A percentile compares a stretch with the other conserved stretches of the same genome.
Evolutionary conservation across 139 green algal genomes (phyloP).

Genomic region (Chlorella sorokiniana): DNA sequence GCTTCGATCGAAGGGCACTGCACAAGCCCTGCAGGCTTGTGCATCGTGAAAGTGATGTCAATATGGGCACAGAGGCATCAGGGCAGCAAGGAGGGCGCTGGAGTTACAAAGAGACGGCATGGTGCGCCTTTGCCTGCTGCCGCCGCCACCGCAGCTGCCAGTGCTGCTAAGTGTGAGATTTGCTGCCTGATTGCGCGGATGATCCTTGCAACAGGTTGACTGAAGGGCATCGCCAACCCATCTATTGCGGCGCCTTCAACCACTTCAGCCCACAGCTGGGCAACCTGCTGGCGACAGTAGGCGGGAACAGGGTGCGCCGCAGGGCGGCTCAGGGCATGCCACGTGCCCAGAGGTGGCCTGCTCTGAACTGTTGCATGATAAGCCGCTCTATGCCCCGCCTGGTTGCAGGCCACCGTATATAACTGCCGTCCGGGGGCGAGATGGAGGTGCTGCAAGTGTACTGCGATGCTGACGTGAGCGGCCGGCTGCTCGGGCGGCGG

Average conservation of each 20-base stretch:
- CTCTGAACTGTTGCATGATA: not conserved
- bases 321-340: not conserved
- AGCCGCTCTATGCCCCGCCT: no score
- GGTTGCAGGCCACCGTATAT: no score
- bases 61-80: no score
- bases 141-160: not conserved
- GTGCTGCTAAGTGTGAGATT: not conserved
- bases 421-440: no score
- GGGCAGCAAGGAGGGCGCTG: not conserved
- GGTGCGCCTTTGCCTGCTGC: not conserved
- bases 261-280: constrained; percentile 39
- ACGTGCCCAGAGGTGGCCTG: not conserved
- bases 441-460: no score
- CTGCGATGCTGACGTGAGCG: no score
- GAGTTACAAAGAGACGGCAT: constrained; percentile 20
- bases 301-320: constrained; percentile 49
- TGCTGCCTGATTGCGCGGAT: not conserved
- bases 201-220: constrained; percentile 41
- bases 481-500: no score
- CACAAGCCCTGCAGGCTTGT: no score
- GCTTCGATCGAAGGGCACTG: no score
- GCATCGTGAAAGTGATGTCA: no score
- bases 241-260: constrained; percentile 77
- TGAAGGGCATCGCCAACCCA: constrained; percentile 55
- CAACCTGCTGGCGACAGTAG: constrained; percentile 70